Evolutionary conservation across 106 monocot genomes (phyloP), one percentile per base, ranked within the genome.

Genomic region (Dioscorea dumetorum): DNA sequence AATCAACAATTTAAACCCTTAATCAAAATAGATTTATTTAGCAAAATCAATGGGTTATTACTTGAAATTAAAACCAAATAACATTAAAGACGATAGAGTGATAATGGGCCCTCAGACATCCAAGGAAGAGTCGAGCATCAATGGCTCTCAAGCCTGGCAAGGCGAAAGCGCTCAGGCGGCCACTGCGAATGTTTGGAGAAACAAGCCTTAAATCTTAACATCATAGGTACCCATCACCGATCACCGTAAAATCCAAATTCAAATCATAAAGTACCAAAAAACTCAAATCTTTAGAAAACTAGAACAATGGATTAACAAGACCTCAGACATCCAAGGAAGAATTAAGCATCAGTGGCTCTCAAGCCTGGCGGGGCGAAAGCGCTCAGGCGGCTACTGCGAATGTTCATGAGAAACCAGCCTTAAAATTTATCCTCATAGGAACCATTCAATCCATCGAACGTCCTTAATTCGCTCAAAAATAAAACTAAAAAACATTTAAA

Each of bases 161-260:
- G 54, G 54, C 54, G 54, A 54, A 54, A 54, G 54, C 54, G 19
- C 54, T 54, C 54, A 54, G 54, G 54, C 54, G 54, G 54, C 54
- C 15, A 54, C 54, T 54, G 54, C 54, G 54, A 54, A 54, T 54
- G 54, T 54, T 54, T 18, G 9, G 54, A 54, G 54, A 54, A 54
- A 54, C 54, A 12, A 54, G 54, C 54, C 54, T 54, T 8, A 8
- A 4, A 18, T 54, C 18, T 54, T 54, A 19, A 8, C 54, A 54
- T 19, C 54, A 54, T 54, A 4, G 13, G 54, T 13, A 54, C 41
- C 41, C 1, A 41, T 41, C 41, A 28, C 28, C 2, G 41, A 41
- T 41, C 41, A 41, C 6, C 41, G 6, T 3, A 41, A 28, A 10
- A 41, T 41, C 34, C 41, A 41, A 41, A 41, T 41, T 8, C 6